These are phyloP conservation scores for Dichomitus squalens DNA, from an alignment of 1,284 basidiomycete genomes.

Conservation along the genomic window DNA sequence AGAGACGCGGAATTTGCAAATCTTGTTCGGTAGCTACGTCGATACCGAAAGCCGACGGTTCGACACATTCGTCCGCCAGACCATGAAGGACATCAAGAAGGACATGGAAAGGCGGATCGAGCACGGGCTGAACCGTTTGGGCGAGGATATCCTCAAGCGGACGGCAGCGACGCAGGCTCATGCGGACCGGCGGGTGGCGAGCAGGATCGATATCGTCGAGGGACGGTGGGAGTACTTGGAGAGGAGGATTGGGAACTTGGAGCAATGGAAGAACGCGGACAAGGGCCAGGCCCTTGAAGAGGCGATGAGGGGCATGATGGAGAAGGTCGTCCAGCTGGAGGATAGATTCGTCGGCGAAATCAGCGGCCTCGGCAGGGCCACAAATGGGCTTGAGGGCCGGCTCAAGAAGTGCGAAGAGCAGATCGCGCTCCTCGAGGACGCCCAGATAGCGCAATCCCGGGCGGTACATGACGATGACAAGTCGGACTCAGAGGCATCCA, in stretches of 20 bases:
- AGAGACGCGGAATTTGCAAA: too few species aligned
- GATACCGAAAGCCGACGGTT: too few species aligned
- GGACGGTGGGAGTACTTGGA: not conserved
- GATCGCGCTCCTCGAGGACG: not conserved
- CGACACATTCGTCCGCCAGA: not conserved
- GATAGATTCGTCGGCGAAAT: not conserved
- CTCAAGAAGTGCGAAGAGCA: not conserved
- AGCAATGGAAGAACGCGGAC: too few species aligned
- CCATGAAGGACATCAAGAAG: not conserved
- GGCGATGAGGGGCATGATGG: not conserved
- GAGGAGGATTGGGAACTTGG: not conserved
- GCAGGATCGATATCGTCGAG: too few species aligned
- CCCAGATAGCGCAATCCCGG: not conserved
- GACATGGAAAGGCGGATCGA: not conserved
- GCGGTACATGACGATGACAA: not conserved
- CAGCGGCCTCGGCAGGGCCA: not conserved
- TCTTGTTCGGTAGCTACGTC: too few species aligned
- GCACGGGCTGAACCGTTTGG: not conserved
- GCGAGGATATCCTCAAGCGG: too few species aligned
- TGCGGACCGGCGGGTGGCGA: not conserved
- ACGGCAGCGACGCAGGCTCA: not conserved
- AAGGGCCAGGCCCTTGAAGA: not conserved
- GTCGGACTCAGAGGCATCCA: too few species aligned
- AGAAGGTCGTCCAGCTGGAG: not conserved
- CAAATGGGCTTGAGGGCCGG: not conserved